Evolutionary conservation across 305 asterid species (phyloP).

Genomic region (Striga hermonthica): DNA sequence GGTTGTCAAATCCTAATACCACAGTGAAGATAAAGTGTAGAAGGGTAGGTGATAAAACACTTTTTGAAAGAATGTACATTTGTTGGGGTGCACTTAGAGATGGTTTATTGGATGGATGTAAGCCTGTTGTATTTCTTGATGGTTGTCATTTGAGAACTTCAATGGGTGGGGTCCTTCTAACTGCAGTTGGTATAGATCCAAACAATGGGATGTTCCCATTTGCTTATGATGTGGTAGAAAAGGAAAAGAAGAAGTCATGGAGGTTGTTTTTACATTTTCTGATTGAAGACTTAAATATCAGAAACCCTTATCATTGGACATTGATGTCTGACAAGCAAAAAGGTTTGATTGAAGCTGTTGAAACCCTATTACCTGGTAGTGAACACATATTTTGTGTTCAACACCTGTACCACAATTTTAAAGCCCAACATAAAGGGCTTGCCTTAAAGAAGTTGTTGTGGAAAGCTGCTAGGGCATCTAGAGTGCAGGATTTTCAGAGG

Average conservation of each 20-base stretch:
- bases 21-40: neutral
- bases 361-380: neutral
- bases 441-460: neutral
- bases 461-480: neutral
- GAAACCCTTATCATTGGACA: neutral
- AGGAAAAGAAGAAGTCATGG: neutral
- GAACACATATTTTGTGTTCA: neutral
- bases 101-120: neutral
- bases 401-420: neutral
- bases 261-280: neutral
- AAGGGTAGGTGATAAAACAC: neutral
- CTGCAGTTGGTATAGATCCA: neutral
- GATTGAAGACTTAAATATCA: neutral
- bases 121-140: neutral
- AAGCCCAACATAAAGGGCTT: neutral
- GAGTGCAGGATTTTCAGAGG: neutral
- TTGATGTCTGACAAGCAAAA: neutral
- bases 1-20: neutral
- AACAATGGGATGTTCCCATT: constrained; percentile 3
- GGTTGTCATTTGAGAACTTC: neutral
- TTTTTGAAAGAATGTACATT: neutral
- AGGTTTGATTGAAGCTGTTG: neutral
- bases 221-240: constrained; percentile 8
- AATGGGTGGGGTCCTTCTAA: neutral
- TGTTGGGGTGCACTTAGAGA: neutral